Percentiles rank a stretch among this genome's conserved stretches.
Conservation (phyloP, 148 eudicot species). For the Simmondsia chinensis region DNA sequence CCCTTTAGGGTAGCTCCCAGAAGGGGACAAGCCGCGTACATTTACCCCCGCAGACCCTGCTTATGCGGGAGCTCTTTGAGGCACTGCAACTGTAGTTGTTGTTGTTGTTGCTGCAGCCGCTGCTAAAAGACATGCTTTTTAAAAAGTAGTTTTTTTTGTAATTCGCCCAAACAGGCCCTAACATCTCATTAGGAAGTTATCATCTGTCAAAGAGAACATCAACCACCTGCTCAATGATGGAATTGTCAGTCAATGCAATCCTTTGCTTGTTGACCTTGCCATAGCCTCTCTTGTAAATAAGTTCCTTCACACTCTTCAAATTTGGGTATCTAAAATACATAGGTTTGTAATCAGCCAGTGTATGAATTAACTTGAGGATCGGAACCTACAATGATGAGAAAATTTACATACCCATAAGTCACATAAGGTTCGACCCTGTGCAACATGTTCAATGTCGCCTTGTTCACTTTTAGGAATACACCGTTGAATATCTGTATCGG, state of each 20-base stretch:
- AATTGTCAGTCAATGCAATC: constrained; percentile 64
- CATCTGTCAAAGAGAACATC: no score
- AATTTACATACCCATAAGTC: constrained; percentile 48
- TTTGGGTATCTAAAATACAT: constrained; percentile 48
- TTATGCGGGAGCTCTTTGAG: no score
- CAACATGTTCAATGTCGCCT: constrained; percentile 78
- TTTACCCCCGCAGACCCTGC: no score
- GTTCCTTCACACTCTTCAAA: constrained; percentile 71
- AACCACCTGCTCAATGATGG: constrained; percentile 64
- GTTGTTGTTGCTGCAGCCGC: no score
- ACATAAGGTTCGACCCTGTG: constrained; percentile 88
- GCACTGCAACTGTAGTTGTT: no score
- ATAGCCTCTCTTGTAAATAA: constrained; percentile 77
- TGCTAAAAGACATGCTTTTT: no score
- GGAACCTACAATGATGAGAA: neutral
- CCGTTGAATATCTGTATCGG: constrained; percentile 79
- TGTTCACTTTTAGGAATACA: constrained; percentile 75
- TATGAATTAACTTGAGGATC: neutral
- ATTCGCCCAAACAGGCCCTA: no score
- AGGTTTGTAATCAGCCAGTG: no score
- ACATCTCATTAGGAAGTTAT: no score
- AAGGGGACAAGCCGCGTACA: no score
- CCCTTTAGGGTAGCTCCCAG: no score
- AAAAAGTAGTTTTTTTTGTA: no score
- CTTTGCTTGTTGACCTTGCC: constrained; percentile 75